Evolutionary conservation across 1,139 yeast genomes (phyloP).

Genomic region (Taphrina sp.): DNA sequence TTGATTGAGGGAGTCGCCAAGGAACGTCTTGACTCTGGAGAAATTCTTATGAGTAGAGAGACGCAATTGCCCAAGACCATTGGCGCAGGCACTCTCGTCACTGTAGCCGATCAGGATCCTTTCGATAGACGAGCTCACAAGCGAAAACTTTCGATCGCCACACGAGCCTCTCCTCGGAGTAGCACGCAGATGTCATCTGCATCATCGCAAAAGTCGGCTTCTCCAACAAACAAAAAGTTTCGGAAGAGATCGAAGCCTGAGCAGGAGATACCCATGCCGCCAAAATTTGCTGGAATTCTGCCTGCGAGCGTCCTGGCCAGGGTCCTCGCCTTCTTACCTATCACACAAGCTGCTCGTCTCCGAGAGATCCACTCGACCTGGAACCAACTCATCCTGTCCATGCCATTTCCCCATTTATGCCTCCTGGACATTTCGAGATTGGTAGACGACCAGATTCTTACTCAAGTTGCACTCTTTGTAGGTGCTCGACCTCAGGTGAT

Average conservation of each 20-base stretch:
- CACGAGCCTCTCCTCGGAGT: slow-evolving; percentile 4
- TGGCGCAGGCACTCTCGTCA: slow-evolving; percentile 15
- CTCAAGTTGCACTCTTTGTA: slow-evolving; percentile 63
- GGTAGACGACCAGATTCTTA: slow-evolving; percentile 58
- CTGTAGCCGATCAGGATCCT: slow-evolving; percentile 14
- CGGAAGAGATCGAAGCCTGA: slow-evolving; percentile 8
- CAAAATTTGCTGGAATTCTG: slow-evolving; percentile 16
- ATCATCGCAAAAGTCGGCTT: not conserved
- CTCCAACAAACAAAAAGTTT: not conserved
- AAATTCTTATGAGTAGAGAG: slow-evolving; percentile 17
- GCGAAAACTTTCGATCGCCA: slow-evolving; percentile 16
- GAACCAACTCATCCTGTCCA: slow-evolving; percentile 33
- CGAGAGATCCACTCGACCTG: slow-evolving; percentile 37
- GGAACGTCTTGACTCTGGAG: slow-evolving; percentile 51
- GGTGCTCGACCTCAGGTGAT: slow-evolving; percentile 64
- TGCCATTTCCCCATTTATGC: slow-evolving; percentile 51
- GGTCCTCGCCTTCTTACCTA: slow-evolving; percentile 32
- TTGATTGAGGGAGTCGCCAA: slow-evolving; percentile 63
- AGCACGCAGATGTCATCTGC: slow-evolving; percentile 11
- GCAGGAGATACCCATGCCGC: not conserved
- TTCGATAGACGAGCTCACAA: slow-evolving; percentile 2
- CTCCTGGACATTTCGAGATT: slow-evolving; percentile 61
- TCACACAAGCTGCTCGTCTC: slow-evolving; percentile 32
- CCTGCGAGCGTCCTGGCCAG: slow-evolving; percentile 36
- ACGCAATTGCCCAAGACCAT: not conserved